These are phyloP conservation scores for Yamadazyma siamensis DNA, from an alignment of 1,139 yeast genomes.

Conservation along the genomic window DNA sequence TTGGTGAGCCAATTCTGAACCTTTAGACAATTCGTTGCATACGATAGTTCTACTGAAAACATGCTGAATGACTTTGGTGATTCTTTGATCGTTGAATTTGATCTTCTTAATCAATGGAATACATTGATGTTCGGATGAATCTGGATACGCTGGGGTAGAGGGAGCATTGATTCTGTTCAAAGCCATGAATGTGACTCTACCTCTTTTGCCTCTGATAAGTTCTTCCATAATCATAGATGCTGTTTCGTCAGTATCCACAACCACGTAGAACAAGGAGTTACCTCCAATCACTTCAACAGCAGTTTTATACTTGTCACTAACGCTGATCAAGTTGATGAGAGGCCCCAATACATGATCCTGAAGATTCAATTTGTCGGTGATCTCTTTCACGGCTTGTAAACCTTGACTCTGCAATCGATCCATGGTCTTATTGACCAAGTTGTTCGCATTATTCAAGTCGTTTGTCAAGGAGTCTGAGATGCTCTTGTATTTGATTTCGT, in stretches of 20 bases:
- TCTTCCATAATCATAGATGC: conserved; percentile 80
- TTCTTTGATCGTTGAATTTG: conserved; percentile 48
- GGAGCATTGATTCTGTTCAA: conserved; percentile 59
- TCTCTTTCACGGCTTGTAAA: conserved; percentile 59
- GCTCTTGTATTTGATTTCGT: conserved; percentile 62
- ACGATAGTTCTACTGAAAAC: conserved; percentile 82
- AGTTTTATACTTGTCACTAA: conserved; percentile 76
- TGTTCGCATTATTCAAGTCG: conserved; percentile 56
- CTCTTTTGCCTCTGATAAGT: conserved; percentile 64
- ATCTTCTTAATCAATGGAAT: conserved; percentile 77
- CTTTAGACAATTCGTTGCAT: conserved; percentile 65
- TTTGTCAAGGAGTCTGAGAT: conserved; percentile 52
- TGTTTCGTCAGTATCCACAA: conserved; percentile 84
- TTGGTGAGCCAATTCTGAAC: conserved; percentile 63
- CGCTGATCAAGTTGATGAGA: conserved; percentile 75
- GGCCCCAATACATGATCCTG: conserved; percentile 72
- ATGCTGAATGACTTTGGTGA: conserved; percentile 67
- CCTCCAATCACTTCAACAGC: conserved; percentile 93
- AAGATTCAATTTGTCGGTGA: conserved; percentile 54
- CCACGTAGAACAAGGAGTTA: conserved; percentile 77
- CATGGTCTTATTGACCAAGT: conserved; percentile 67
- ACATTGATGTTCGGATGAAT: conserved; percentile 48
- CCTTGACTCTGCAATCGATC: conserved; percentile 71
- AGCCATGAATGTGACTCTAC: conserved; percentile 90
- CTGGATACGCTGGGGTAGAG: conserved; percentile 44